phyloP scores from a whole-genome alignment of 768 basidiomycete genomes.

The Suillus occidentalis region DNA sequence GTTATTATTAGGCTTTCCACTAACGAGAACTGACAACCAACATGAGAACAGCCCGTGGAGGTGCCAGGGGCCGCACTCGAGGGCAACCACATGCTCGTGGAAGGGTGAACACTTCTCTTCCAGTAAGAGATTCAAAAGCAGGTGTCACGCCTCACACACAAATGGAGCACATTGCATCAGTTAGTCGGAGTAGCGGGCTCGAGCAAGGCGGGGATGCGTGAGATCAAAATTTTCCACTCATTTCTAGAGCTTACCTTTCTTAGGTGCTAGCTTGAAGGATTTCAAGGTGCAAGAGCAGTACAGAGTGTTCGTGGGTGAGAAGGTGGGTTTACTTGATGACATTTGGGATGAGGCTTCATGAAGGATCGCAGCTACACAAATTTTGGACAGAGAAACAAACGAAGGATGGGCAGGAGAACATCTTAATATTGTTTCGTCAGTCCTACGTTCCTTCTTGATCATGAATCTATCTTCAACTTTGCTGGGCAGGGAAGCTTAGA shows the following conservation, averaged over 20 bases:
- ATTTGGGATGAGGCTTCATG: slow-evolving; percentile 41
- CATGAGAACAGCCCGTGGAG: neutral
- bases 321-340: slow-evolving; percentile 59
- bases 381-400: slow-evolving; percentile 29
- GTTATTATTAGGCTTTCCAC: neutral
- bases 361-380: slow-evolving; percentile 12
- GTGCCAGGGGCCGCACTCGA: neutral
- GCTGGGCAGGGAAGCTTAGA: slow-evolving; percentile 64
- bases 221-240: slow-evolving; percentile 29
- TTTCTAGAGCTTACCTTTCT: slow-evolving; percentile 11
- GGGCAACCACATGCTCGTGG: neutral
- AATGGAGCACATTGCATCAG: slow-evolving; percentile 69
- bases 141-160: slow-evolving; percentile 16
- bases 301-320: slow-evolving; percentile 59
- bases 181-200: slow-evolving; percentile 75
- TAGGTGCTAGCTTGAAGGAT: slow-evolving; percentile 58
- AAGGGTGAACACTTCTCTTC: neutral
- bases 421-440: slow-evolving; percentile 74
- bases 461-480: slow-evolving; percentile 2
- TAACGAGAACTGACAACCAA: neutral
- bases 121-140: neutral
- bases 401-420: slow-evolving; percentile 61
- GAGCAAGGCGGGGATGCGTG: slow-evolving; percentile 76
- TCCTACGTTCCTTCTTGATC: slow-evolving; percentile 8
- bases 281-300: slow-evolving; percentile 64